Percentiles rank a stretch among this genome's conserved stretches.
Evolutionary conservation across 1,139 yeast genomes (phyloP).

Genomic region (Debaryomyces nepalensis): DNA sequence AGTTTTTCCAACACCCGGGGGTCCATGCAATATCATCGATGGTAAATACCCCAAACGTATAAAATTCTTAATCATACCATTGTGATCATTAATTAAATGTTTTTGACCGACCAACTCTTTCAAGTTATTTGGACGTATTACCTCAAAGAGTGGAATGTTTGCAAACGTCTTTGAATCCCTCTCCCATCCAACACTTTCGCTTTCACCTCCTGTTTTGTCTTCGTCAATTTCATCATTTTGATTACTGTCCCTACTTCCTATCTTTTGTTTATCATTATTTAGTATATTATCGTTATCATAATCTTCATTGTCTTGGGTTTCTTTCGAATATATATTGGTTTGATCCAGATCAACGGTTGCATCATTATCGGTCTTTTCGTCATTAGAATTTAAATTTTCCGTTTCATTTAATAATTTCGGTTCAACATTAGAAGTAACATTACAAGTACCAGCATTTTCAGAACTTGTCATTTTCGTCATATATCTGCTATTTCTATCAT

Average conservation of each 20-base stretch:
- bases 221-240: conserved; percentile 3
- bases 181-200: neutral
- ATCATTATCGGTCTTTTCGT: neutral
- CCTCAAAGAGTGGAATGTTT: conserved; percentile 27
- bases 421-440: no score
- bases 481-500: no score
- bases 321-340: neutral
- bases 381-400: neutral
- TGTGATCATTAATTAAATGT: conserved; percentile 32
- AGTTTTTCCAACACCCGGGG: conserved; percentile 54
- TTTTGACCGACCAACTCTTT: conserved; percentile 42
- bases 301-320: no score
- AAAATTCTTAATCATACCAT: conserved; percentile 39
- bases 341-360: neutral
- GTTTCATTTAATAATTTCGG: no score
- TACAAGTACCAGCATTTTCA: no score
- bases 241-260: neutral
- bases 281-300: neutral
- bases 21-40: conserved; percentile 49
- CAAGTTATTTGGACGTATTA: conserved; percentile 34
- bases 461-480: no score
- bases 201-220: neutral
- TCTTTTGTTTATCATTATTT: neutral
- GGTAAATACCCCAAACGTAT: conserved; percentile 45
- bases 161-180: neutral